A percentile compares a stretch with the other conserved stretches of the same genome.
phyloP scores from a whole-genome alignment of 768 basidiomycete genomes.

The Amanita rubescens region DNA sequence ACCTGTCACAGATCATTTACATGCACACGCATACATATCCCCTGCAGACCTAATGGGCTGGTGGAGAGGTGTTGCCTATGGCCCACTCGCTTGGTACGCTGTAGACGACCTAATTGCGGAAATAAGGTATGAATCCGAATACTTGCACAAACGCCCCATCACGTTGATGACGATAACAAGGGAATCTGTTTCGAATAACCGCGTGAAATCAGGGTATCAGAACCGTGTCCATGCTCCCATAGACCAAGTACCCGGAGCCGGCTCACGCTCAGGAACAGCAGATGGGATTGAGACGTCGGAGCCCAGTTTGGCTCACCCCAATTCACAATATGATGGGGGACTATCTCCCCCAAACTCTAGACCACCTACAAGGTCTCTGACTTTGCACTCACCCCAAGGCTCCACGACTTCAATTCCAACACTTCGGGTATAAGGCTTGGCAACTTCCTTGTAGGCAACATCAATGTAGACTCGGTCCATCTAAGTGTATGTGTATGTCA shows the following conservation, averaged over 20 bases:
- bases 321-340: slow-evolving; percentile 37
- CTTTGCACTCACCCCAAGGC: slow-evolving; percentile 24
- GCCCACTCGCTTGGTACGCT: slow-evolving; percentile 65
- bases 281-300: slow-evolving; percentile 59
- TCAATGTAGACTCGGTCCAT: neutral
- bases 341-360: slow-evolving; percentile 15
- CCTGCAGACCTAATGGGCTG: slow-evolving; percentile 63
- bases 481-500: neutral
- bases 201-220: slow-evolving; percentile 70
- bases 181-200: slow-evolving; percentile 76
- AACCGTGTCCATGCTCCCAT: slow-evolving; percentile 57
- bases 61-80: slow-evolving; percentile 64
- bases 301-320: slow-evolving; percentile 35
- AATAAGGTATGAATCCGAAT: slow-evolving; percentile 45
- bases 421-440: slow-evolving; percentile 28
- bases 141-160: neutral
- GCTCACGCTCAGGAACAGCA: slow-evolving; percentile 56
- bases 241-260: slow-evolving; percentile 65
- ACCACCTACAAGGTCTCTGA: slow-evolving; percentile 17
- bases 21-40: slow-evolving; percentile 65
- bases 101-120: slow-evolving; percentile 78
- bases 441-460: neutral
- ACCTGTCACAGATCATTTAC: slow-evolving; percentile 73
- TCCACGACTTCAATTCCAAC: slow-evolving; percentile 29
- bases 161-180: slow-evolving; percentile 30